Evolutionary conservation across 164 flowering plant species (phyloP).

Genomic region (Chimonanthus salicifolius): DNA sequence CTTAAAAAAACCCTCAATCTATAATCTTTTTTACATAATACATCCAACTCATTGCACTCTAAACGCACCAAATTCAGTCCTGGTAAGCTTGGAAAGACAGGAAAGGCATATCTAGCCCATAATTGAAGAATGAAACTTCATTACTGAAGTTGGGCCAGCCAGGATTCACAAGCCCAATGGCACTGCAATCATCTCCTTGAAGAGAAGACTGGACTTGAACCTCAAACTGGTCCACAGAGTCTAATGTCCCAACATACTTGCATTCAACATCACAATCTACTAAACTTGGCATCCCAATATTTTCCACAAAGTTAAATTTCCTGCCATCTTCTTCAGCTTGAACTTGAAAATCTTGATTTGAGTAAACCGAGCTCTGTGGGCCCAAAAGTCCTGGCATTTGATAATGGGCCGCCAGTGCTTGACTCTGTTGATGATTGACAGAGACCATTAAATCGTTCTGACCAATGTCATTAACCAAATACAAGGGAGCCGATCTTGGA

Average conservation of each 20-base stretch:
- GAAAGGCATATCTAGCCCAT: neutral
- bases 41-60: too few relatives aligned
- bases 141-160: constrained; percentile 4
- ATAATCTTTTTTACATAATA: too few relatives aligned
- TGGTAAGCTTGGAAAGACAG: neutral
- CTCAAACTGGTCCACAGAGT: neutral
- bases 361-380: neutral
- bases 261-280: neutral
- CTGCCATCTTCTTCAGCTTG: neutral
- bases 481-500: neutral
- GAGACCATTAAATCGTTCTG: neutral
- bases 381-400: neutral
- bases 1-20: too few relatives aligned
- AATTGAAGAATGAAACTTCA: neutral
- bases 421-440: neutral
- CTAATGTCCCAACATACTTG: neutral
- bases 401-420: neutral
- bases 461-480: neutral
- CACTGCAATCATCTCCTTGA: constrained; percentile 1
- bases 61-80: neutral
- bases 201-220: neutral
- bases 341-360: neutral
- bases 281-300: neutral
- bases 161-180: neutral
- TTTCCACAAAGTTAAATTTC: neutral